These are phyloP conservation scores for Cynara cardunculus DNA, from an alignment of 129 eudicot species.

Conservation along the genomic window DNA sequence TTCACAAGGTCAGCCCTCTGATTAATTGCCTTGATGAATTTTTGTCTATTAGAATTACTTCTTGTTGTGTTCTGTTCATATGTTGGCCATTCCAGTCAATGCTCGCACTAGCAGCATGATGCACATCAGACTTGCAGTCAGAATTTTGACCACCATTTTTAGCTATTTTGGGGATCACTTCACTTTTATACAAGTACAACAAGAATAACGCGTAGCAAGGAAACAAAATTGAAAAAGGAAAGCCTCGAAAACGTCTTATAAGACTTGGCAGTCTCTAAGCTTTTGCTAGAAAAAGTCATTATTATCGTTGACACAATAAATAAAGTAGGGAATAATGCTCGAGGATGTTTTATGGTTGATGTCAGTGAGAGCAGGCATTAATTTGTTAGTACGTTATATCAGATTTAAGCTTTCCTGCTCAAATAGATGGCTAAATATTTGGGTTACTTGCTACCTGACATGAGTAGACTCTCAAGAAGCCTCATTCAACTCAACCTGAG, in stretches of 20 bases:
- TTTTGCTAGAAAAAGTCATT: not conserved
- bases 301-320: not conserved
- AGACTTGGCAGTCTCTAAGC: not conserved
- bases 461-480: no score
- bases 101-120: not conserved
- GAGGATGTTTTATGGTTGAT: not conserved
- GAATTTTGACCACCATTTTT: not conserved
- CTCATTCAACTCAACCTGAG: no score
- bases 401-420: not conserved
- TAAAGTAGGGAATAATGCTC: not conserved
- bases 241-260: not conserved
- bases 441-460: not conserved
- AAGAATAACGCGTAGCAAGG: not conserved
- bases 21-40: not conserved
- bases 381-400: not conserved
- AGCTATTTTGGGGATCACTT: not conserved
- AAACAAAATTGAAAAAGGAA: not conserved
- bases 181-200: not conserved
- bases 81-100: not conserved
- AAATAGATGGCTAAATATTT: not conserved
- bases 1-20: conserved; percentile 48
- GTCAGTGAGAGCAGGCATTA: not conserved
- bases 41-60: not conserved
- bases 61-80: not conserved
- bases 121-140: not conserved